These are phyloP conservation scores for Asterophora lycoperdoides DNA, from an alignment of 768 basidiomycete species.

Conservation along the genomic window DNA sequence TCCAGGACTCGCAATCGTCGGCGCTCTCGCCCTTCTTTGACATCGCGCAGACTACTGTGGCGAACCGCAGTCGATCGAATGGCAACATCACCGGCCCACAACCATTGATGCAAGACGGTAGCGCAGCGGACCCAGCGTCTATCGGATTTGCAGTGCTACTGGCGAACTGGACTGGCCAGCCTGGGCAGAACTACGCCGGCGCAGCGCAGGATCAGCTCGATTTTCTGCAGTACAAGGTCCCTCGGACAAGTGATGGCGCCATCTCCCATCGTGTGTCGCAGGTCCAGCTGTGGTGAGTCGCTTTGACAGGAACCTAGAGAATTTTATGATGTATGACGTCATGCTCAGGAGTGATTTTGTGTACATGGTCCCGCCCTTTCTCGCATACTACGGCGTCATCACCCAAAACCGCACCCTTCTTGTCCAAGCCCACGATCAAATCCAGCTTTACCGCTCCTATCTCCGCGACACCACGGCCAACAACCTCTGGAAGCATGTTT, in stretches of 20 bases:
- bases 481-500: constrained; percentile 76
- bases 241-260: constrained; percentile 69
- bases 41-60: constrained; percentile 50
- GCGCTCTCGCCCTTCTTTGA: constrained; percentile 51
- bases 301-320: background rate
- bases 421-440: constrained; percentile 64
- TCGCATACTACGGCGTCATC: constrained; percentile 76
- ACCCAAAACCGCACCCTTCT: constrained; percentile 57
- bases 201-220: constrained; percentile 66
- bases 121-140: constrained; percentile 75
- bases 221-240: constrained; percentile 53
- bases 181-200: constrained; percentile 50
- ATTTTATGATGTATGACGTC: too few relatives aligned
- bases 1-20: constrained; percentile 28
- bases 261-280: constrained; percentile 70
- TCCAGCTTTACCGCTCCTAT: constrained; percentile 64
- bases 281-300: constrained; percentile 66
- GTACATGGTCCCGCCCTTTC: constrained; percentile 84
- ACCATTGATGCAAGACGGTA: constrained; percentile 52
- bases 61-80: constrained; percentile 39
- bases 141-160: constrained; percentile 68
- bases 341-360: constrained; percentile 66
- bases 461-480: constrained; percentile 46
- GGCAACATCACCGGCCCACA: constrained; percentile 45
- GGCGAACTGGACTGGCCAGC: constrained; percentile 44